Evolutionary conservation across 306 rosid species (phyloP), one percentile per base, ranked within the genome.

Genomic region (Chamaecrista fasciculata): DNA sequence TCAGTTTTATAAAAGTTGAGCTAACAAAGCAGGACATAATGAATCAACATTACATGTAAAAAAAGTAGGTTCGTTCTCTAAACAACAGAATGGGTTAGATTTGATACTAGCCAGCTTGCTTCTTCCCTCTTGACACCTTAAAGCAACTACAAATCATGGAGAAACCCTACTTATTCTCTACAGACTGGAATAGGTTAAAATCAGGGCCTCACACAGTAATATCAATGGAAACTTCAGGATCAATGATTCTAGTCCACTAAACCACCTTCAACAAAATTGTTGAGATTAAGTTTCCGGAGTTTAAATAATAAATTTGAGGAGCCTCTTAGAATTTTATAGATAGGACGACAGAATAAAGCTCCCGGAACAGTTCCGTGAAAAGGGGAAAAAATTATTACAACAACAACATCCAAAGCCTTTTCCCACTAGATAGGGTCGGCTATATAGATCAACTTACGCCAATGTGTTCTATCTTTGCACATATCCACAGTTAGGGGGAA

Each of bases 251-350:
- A 59, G 36, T 15, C 25, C 53, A 48, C 53, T 19, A 33, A 12
- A 6, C 37, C 5, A 61, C 34, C 37, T 47, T 71, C 26, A 60
- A 71, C 59, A 46, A 21, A 34, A 31, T 71, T n/a, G n/a, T 60
- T 26, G 31, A 28, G 46, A 56, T 9, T 2, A 18, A 5, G 8
- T 21, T 36, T 33, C 29, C 29, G 20, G 62, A 12, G 47, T 11
- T 6, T 16, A 60, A 18, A 29, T 31, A 57, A 6, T 57, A 28
- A 55, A 57, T 25, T 55, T 56, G 5, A 69, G 43, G 46, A n/a
- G 39, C n/a, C 43, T 25, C 37, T 24, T 52, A 1, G 3, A 20
- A 12, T 8, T 67, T 51, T 34, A 40, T 28, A 69, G 21, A 16
- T 14, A n/a, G n/a, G 61, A 24, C 7, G 5, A 18, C 12, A 31